Conservation (phyloP, 2,329 filamentous ascomycete genomes). For the Cytospora schulzeri region DNA sequence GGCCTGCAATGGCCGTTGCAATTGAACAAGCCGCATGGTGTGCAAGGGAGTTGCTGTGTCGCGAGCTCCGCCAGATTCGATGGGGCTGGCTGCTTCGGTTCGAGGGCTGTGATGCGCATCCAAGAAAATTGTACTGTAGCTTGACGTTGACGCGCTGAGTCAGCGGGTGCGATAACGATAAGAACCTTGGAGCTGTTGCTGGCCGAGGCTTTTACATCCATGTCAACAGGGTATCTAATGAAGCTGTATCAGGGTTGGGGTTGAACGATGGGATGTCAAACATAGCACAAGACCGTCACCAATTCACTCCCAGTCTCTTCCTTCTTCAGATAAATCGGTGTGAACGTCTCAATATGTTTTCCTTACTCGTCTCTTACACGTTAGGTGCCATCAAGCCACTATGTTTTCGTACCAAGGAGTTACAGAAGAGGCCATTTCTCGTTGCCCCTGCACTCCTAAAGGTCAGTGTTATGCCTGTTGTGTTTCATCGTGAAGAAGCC, state of each 20-base stretch:
- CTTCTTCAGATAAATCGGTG: not conserved
- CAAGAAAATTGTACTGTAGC: constrained; percentile 16
- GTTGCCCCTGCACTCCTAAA: not conserved
- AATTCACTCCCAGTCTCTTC: not conserved
- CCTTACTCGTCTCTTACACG: not conserved
- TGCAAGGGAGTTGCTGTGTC: constrained; percentile 27
- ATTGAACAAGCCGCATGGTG: constrained; percentile 47
- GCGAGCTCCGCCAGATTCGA: constrained; percentile 22
- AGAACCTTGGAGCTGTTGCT: not conserved
- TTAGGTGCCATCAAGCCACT: not conserved
- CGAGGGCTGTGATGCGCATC: constrained; percentile 9
- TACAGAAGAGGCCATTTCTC: not conserved
- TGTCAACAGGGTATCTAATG: too few relatives aligned
- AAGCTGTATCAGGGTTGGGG: too few relatives aligned
- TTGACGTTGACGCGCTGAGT: constrained; percentile 22
- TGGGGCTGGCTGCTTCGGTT: constrained; percentile 11
- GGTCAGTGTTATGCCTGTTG: too few relatives aligned
- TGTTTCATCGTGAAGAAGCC: not conserved
- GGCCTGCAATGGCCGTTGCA: constrained; percentile 46
- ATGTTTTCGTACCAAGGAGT: not conserved
- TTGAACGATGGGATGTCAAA: too few relatives aligned
- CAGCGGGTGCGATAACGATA: constrained; percentile 24
- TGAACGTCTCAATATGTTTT: not conserved
- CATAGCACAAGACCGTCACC: too few relatives aligned
- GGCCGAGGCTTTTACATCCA: not conserved